Evolutionary conservation across 1,284 basidiomycete genomes (phyloP), one percentile per base, ranked within the genome.

Genomic region (Agaricales sp.): DNA sequence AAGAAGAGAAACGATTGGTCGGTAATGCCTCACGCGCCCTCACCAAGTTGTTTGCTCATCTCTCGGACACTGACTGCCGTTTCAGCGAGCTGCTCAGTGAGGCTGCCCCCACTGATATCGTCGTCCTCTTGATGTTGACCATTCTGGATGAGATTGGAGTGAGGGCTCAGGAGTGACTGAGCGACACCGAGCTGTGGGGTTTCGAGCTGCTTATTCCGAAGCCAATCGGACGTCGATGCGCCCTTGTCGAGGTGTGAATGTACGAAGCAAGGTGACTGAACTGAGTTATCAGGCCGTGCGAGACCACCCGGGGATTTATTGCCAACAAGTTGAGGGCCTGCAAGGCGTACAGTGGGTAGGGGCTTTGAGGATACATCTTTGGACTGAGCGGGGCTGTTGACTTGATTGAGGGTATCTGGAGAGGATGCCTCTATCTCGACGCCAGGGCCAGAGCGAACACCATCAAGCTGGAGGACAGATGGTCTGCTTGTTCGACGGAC

Each of bases 41-140:
- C 58, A 90, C 93, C 94, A 30, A 99, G 84, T 67, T 97, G 92
- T 67, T 96, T 96, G 80, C 92, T 95, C 91, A 98, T 95, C 68
- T 99, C 96, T 47, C 95, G 79, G 21, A 99, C 95, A 39, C 92
- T 89, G 20, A 95, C 91, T 13, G 95, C 96, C 13, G 95, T 99
- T 69, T 95, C 94, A 4, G 95, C 96, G 14, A 99, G 75, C 61
- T 94, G 92, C 59, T 81, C 85, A 2, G 96, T 98, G 57, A 98
- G 68, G 61, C 80, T 94, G 49, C 76, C 75, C 1, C 77, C 76
- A 51, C 77, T 78, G 41, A 80, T 80, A 26, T 81, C 79, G n/a
- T 83, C 81, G 25, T 85, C 82, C 39, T 45, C 59, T 22, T 56
- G 56, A 30, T 53, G 47, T 20, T 53, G 50, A 38, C 59, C 57